A percentile compares a stretch with the other conserved stretches of the same genome.
These are phyloP conservation scores for Berberis thunbergii DNA, from an alignment of 164 flowering plant genomes.

Conservation along the genomic window DNA sequence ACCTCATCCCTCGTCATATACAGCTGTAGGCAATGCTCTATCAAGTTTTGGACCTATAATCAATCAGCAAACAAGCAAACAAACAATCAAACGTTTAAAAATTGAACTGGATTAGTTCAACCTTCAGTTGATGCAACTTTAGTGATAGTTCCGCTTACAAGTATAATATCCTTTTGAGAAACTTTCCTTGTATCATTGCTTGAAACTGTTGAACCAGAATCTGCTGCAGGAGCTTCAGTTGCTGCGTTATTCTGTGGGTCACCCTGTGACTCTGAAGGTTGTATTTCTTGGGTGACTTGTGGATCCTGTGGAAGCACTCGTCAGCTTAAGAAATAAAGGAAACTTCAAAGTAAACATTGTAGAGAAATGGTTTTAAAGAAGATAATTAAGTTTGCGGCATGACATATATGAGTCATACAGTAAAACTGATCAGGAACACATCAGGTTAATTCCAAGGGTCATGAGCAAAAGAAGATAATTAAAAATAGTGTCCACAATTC, in stretches of 20 bases:
- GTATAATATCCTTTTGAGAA: constrained; percentile 47
- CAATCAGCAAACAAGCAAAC: neutral
- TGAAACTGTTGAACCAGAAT: constrained; percentile 63
- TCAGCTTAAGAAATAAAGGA: neutral
- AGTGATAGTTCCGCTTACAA: constrained; percentile 8
- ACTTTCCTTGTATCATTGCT: constrained; percentile 77
- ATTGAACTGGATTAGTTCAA: neutral
- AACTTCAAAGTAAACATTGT: neutral
- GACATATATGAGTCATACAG: neutral
- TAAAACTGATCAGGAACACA: neutral
- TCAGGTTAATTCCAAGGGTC: no score
- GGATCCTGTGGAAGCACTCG: constrained; percentile 24
- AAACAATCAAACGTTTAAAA: neutral
- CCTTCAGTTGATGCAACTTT: neutral
- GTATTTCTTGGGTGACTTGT: constrained; percentile 42
- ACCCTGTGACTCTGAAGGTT: constrained; percentile 54
- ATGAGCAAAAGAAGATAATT: no score
- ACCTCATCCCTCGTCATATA: constrained; percentile 96
- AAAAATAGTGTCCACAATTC: no score
- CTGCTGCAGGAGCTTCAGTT: constrained; percentile 55
- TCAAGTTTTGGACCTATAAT: constrained; percentile 86
- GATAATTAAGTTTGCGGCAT: neutral
- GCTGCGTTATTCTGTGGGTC: constrained; percentile 50
- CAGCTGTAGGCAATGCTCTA: constrained; percentile 84
- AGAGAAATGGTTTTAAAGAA: neutral